Conservation (phyloP, 2,329 filamentous ascomycete species). For the Beauveria sp. region DNA sequence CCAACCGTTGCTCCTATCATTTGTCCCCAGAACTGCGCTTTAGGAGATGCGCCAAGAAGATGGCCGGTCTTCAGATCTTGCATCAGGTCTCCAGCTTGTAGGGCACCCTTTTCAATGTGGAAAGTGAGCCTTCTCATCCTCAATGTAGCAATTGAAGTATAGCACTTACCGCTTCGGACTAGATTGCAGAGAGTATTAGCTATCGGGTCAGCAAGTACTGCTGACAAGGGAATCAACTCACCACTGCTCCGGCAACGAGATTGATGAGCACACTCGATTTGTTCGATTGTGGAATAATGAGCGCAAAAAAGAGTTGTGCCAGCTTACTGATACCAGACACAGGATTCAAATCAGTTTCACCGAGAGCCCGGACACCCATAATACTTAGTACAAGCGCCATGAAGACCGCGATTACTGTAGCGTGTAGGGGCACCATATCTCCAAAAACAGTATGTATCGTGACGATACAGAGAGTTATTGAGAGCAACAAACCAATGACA, state of each 20-base stretch:
- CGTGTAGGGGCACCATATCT: slow-evolving; percentile 67
- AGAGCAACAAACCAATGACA: slow-evolving; percentile 64
- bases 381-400: slow-evolving; percentile 75
- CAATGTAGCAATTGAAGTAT: not conserved
- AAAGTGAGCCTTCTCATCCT: slow-evolving; percentile 9
- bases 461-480: slow-evolving; percentile 69
- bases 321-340: slow-evolving; percentile 96
- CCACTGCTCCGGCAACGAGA: slow-evolving; percentile 81
- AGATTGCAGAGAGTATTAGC: not conserved
- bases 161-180: slow-evolving; percentile 33
- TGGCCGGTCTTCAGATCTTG: slow-evolving; percentile 97
- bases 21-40: slow-evolving; percentile 94
- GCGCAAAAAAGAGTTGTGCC: slow-evolving; percentile 93
- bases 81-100: slow-evolving; percentile 94
- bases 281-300: slow-evolving; percentile 73
- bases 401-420: slow-evolving; percentile 70
- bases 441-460: slow-evolving; percentile 82
- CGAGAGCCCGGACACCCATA: slow-evolving; percentile 61
- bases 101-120: slow-evolving; percentile 47
- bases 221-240: slow-evolving; percentile 21
- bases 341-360: slow-evolving; percentile 89
- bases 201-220: not conserved
- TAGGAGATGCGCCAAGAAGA: slow-evolving; percentile 82
- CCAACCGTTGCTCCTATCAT: slow-evolving; percentile 83
- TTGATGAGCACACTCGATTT: slow-evolving; percentile 92